Evolutionary conservation across 345 rosid genomes (phyloP), one percentile per base, ranked within the genome.

Genomic region (Hypericum androsaemum): DNA sequence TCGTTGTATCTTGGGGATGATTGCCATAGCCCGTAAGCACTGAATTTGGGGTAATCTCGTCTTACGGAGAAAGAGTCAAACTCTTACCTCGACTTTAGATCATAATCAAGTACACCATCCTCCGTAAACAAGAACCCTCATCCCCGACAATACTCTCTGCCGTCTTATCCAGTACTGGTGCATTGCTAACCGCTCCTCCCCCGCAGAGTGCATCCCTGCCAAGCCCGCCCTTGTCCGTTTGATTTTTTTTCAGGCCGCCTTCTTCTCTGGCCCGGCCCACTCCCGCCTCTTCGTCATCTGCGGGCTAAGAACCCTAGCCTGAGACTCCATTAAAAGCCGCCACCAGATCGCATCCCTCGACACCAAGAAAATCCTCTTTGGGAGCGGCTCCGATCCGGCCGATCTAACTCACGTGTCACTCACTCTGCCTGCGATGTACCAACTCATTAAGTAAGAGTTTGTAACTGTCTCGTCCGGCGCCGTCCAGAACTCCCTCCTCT

Each of bases 141-240:
- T 88, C 38, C 98, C 98, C 1, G 88, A 92, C 74, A 96, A 92
- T 74, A 92, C 95, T 45, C 98, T 92, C 59, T 94, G 98, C 50
- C 89, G 98, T 11, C 78, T 92, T 5, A 92, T 92, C 64, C 98
- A 92, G 61, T 94, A 81, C 37, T 92, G 98, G 98, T 92, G 95
- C 67, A 97, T 92, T 22, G 89, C 88, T 1, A 80, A 92, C 67
- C 82, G 88, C n/a, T 70, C 83, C 39, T 77, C 74, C 39, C 95
- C 97, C 37, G 64, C 88, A 12, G 75, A 81, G 59, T 80, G 98
- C 2, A 92, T 92, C 15, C 98, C 98, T 7, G 95, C 97, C 7
- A 95, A 92, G 16, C 97, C 95, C 0, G 54, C 68, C 9, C 13
- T 79, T 22, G 86, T 88, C 38, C 79, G 90, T 1, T 58, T 78